phyloP scores from a whole-genome alignment of 345 rosid genomes.

The Eucalyptus regnans region DNA sequence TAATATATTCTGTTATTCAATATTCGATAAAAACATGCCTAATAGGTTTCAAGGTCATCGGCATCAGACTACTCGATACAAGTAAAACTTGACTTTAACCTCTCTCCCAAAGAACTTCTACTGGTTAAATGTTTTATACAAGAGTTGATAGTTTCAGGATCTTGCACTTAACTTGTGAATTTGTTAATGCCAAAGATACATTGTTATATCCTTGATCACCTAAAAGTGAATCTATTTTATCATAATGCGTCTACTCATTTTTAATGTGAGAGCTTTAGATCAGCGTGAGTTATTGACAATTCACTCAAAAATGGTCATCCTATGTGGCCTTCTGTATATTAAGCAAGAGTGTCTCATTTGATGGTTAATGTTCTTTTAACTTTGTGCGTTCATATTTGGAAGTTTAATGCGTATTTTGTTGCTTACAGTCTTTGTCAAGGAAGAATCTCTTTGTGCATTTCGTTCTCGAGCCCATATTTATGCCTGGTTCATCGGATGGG shows the following conservation, averaged over 20 bases:
- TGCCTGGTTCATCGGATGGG: constrained; percentile 43
- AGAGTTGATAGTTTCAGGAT: neutral
- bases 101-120: neutral
- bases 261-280: neutral
- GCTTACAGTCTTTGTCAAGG: constrained; percentile 40
- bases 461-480: constrained; percentile 57
- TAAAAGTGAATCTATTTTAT: neutral
- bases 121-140: neutral
- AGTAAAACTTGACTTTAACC: neutral
- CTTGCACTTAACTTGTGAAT: neutral
- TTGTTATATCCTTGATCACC: neutral
- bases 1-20: neutral
- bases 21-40: neutral
- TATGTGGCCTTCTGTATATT: neutral
- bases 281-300: neutral
- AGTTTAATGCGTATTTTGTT: neutral
- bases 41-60: neutral
- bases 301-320: neutral
- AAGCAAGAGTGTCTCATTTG: neutral
- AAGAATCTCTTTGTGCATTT: constrained; percentile 70
- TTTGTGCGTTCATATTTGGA: neutral
- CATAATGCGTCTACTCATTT: neutral
- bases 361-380: neutral
- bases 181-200: neutral
- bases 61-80: neutral